Base-by-base conservation (phyloP, 139 green algal species). In the Tetraselmis striata region DNA sequence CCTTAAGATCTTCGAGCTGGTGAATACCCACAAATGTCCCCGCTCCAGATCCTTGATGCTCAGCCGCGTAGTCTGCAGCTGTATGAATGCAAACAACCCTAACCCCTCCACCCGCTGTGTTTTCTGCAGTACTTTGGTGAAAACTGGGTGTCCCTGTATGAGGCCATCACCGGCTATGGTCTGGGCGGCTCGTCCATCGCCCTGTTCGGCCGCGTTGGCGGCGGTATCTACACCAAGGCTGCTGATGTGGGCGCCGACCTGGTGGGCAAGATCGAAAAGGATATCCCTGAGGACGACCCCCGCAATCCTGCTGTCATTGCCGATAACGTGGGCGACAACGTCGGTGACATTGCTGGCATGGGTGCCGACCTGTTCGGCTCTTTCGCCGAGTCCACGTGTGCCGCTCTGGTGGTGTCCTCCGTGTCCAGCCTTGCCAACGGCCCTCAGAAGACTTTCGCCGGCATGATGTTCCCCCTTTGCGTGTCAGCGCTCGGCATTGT, bases 301-400 rank as follows among this genome's bases (percentile, higher is more conserved):
- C 88, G 97, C 58, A 99, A 99, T 92, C 97, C 97, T 76, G 97
- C 96, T 31, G 95, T 97, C 27, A 98, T 99, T 91, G 95, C 95
- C 78, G 96, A 99, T 87, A 99, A 99, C 80, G 96, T 99, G 59
- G 96, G 96, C 78, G 96, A 99, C 93, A 99, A 99, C 81, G 96
- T 99, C 29, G 96, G 96, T 59, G 96, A 99, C 87, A 98, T 99
- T 84, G 96, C 96, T 75, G 96, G 96, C 83, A 99, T 99, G 96
- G 96, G 96, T 67, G 94, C 96, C 74, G 96, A 99, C 81, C 92
- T 99, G 80, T 99, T 99, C 78, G 96, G 96, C 77, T 98, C 94
- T 18, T 98, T 99, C 80, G 96, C 94, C 31, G 96, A 99, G 91
- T 92, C 94, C 78, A 98, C 96, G 29, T 99, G 96, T 87, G 96